These are phyloP conservation scores for Torulaspora franciscae DNA, from an alignment of 805 yeast species.

Conservation along the genomic window DNA sequence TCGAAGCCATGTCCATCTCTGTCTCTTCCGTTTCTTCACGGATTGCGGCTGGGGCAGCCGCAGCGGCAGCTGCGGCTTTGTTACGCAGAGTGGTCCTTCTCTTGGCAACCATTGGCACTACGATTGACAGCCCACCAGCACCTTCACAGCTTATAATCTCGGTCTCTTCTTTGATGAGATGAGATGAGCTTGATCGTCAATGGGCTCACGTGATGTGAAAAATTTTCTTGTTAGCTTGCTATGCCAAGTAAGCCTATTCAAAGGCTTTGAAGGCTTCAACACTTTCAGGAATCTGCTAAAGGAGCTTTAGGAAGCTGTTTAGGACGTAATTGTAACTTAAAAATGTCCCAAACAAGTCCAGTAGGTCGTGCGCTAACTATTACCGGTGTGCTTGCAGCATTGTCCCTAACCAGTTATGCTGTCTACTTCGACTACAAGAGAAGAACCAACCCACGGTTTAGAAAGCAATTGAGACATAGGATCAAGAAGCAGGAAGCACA, in stretches of 20 bases:
- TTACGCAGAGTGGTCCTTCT: constrained; percentile 45
- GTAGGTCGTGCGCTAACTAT: constrained; percentile 28
- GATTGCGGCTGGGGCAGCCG: constrained; percentile 3
- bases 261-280: background rate
- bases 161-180: background rate
- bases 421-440: constrained; percentile 89
- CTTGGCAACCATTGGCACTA: constrained; percentile 38
- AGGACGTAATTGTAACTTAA: background rate
- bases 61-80: constrained; percentile 35
- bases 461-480: constrained; percentile 64
- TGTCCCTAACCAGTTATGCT: constrained; percentile 67
- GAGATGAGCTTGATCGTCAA: constrained; percentile 7
- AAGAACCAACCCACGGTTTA: constrained; percentile 75
- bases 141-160: background rate
- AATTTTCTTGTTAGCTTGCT: constrained; percentile 5
- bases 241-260: background rate
- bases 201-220: constrained; percentile 12
- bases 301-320: background rate
- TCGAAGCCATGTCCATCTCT: constrained; percentile 35
- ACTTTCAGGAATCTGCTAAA: background rate
- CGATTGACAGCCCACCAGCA: background rate
- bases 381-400: constrained; percentile 44
- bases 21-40: constrained; percentile 7
- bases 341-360: constrained; percentile 25
- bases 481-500: constrained; percentile 56